phyloP scores from a whole-genome alignment of 2,329 filamentous ascomycete species.

The Claviceps digitariae region DNA sequence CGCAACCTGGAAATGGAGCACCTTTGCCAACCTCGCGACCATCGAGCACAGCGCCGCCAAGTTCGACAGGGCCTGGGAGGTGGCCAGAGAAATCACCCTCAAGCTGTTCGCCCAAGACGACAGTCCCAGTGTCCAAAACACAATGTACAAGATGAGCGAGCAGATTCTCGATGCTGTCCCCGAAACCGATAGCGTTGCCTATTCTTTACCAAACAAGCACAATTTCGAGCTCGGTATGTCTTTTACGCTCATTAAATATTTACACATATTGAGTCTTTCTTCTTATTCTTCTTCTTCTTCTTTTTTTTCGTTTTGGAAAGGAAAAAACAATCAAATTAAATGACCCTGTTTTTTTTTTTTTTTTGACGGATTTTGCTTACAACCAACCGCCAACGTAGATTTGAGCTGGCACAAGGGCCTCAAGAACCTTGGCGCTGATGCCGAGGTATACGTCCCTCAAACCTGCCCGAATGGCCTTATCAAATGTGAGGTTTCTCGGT shows the following conservation, averaged over 20 bases:
- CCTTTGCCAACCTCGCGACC: slow-evolving; percentile 50
- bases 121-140: slow-evolving; percentile 87
- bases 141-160: slow-evolving; percentile 98
- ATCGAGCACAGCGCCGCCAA: slow-evolving; percentile 49
- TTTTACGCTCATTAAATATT: background rate
- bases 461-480: slow-evolving; percentile 90
- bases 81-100: slow-evolving; percentile 74
- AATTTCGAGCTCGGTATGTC: slow-evolving; percentile 86
- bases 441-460: slow-evolving; percentile 90
- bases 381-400: slow-evolving; percentile 40
- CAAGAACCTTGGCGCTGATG: slow-evolving; percentile 91
- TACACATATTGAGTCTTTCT: too few relatives aligned
- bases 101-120: slow-evolving; percentile 82
- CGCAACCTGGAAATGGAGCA: slow-evolving; percentile 72
- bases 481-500: slow-evolving; percentile 71
- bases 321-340: too few relatives aligned
- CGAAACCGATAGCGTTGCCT: slow-evolving; percentile 59
- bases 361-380: background rate
- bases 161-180: slow-evolving; percentile 67
- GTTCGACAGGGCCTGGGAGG: slow-evolving; percentile 70
- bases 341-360: background rate
- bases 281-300: background rate
- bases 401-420: slow-evolving; percentile 91
- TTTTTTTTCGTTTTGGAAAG: too few relatives aligned
- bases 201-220: slow-evolving; percentile 92